Evolutionary conservation across 2,329 filamentous ascomycete species (phyloP), one percentile per base, ranked within the genome.

Genomic region (Teratosphaeria pseudoeucalypti): DNA sequence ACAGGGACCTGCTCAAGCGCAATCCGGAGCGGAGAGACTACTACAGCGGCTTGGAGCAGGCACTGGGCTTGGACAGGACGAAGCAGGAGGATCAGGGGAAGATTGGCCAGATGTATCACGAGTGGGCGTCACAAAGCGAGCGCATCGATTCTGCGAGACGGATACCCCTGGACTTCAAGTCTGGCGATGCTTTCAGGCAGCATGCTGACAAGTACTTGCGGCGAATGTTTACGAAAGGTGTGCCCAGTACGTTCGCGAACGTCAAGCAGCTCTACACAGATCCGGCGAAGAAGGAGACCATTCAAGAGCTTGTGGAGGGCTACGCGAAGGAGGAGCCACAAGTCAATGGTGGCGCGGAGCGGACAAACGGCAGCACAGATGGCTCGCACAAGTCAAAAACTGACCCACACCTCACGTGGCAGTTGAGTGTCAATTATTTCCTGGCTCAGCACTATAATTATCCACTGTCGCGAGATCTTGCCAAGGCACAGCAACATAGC

Each of bases 381-480:
- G 19, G 76, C 75, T 53, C 75, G 76, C 57, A 66, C 60, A 67
- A 66, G 55, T 34, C 61, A 27, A 81, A 81, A 59, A 80, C 79
- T 27, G 78, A 84, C 56, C 76, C 77, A n/a, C 76, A 79, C 6
- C 78, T 71, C 29, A 72, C 78, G 39, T 92, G 92, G 71, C 81
- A 88, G 68, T 83, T 89, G 14, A 89, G 92, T 1, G 89, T 89
- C 14, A 83, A 92, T 56, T 97, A 95, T 75, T 99, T 95, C 78
- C 83, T 99, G 58, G 92, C 92, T 9, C 94, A 97, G 71, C 95
- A 99, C 76, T 95, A 96, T 80, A 94, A 96, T 77, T 96, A 96
- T 74, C 82, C 88, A 72, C 79, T 90, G 61, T 96, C 90, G 71
- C 90, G 92, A 52, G 85, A 97, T 72, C 81, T 97, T 27, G 68